Base-by-base conservation (phyloP, 352 stramenopile species). In the Phytophthora sp. region DNA sequence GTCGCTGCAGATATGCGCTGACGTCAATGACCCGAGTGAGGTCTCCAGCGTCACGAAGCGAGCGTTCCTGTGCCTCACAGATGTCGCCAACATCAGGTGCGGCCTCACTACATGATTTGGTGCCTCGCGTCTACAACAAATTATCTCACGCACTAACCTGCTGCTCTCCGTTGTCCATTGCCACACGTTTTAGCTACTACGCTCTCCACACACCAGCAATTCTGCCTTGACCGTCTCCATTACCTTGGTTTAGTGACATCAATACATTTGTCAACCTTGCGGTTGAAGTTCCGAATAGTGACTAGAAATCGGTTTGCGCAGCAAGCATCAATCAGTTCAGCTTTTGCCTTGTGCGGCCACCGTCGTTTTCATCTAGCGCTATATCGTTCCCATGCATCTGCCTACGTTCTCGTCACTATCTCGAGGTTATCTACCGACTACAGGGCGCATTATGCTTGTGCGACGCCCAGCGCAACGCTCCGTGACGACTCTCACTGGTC, bases 81-180 rank as follows among this genome's bases (percentile, higher is more conserved):
- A 88, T 47, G 66, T 60, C 9, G 63, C 64, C n/a, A 84, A 77
- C 58, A 76, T 88, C 64, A 87, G 79, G 79, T 87, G 58, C 16
- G 11, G 4, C 26, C n/a, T 23, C n/a, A 11, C 12, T 8, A 59
- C 18, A n/a, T 3, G 7, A n/a, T 29, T n/a, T n/a, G n/a, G n/a
- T n/a, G n/a, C n/a, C n/a, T n/a, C n/a, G n/a, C n/a, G n/a, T n/a
- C n/a, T n/a, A n/a, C n/a, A n/a, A 38, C 18, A 41, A 21, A 0
- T 30, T 57, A 18, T 13, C n/a, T 20, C 4, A 24, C 31, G 20
- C 20, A 47, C 35, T 58, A 58, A 66, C 18, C 42, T 0, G 35
- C 35, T 45, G 18, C 38, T 24, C n/a, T 60, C 13, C 13, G 44
- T 53, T 38, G 15, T 50, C 11, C 35, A 52, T 33, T 20, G n/a